phyloP scores from a whole-genome alignment of 139 green algal genomes.

The Trebouxia sp. region DNA sequence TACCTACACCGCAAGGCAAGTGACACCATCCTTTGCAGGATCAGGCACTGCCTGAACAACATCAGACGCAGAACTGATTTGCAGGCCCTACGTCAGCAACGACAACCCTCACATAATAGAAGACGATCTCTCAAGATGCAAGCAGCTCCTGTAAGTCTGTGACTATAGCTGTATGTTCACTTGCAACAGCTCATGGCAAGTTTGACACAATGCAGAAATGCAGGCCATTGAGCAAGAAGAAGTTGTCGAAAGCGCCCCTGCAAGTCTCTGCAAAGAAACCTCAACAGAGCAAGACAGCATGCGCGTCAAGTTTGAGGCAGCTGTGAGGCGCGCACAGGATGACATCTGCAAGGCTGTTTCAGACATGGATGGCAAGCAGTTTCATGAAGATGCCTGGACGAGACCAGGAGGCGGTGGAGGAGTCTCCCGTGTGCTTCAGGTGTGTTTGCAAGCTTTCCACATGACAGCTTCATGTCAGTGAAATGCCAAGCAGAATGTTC shows the following conservation, averaged over 20 bases:
- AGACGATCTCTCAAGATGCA: neutral
- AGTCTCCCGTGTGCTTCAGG: constrained; percentile 93
- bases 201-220: neutral
- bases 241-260: constrained; percentile 45
- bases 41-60: neutral
- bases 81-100: neutral
- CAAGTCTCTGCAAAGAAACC: constrained; percentile 37
- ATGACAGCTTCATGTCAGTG: too few relatives aligned
- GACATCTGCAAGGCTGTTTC: constrained; percentile 86
- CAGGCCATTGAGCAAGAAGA: constrained; percentile 56
- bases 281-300: constrained; percentile 56
- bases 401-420: constrained; percentile 90
- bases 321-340: constrained; percentile 88
- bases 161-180: too few relatives aligned
- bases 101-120: neutral
- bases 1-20: neutral
- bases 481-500: too few relatives aligned
- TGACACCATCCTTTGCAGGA: too few relatives aligned
- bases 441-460: constrained; percentile 12
- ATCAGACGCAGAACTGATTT: neutral
- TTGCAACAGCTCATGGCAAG: neutral
- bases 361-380: constrained; percentile 88
- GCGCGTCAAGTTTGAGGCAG: constrained; percentile 79
- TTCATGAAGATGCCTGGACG: constrained; percentile 94
- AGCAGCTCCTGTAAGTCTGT: neutral